These are phyloP conservation scores for Blastomyces gilchristii DNA, from an alignment of 2,329 filamentous ascomycete species.

Conservation along the genomic window DNA sequence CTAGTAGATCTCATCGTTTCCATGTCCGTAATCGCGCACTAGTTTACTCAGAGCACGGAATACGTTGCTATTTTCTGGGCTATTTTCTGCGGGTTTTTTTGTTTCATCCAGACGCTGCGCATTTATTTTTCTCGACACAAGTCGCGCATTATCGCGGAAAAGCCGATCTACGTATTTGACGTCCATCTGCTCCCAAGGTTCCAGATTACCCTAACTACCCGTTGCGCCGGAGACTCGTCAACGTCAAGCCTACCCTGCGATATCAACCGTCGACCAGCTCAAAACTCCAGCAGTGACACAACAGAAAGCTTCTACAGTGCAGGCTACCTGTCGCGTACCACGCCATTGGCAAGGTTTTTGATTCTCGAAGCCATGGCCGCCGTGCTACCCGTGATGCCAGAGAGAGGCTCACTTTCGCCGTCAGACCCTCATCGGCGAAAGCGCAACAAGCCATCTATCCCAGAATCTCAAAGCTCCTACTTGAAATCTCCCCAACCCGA, in stretches of 20 bases:
- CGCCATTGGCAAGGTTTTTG: neutral
- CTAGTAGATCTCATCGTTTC: neutral
- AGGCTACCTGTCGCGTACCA: neutral
- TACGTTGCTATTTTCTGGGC: neutral
- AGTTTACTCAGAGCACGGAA: neutral
- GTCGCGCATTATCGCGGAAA: neutral
- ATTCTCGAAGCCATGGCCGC: conserved; percentile 24
- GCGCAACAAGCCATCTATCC: neutral
- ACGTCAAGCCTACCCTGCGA: neutral
- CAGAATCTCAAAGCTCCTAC: conserved; percentile 19
- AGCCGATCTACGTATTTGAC: neutral
- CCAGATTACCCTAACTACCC: neutral
- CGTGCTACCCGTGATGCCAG: conserved; percentile 24
- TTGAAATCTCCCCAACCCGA: neutral
- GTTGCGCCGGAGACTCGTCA: neutral
- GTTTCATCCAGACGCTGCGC: neutral
- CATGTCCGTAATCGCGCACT: neutral
- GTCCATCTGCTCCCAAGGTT: neutral
- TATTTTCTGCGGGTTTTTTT: neutral
- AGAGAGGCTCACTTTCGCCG: conserved; percentile 25
- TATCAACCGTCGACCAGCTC: neutral
- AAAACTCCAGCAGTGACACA: neutral
- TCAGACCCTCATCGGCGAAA: conserved; percentile 22
- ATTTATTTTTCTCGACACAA: neutral
- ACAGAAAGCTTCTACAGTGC: neutral